A percentile compares a stretch with the other conserved stretches of the same genome.
Conservation (phyloP, 1,284 basidiomycete species). For the Pseudozyma flocculosa region DNA sequence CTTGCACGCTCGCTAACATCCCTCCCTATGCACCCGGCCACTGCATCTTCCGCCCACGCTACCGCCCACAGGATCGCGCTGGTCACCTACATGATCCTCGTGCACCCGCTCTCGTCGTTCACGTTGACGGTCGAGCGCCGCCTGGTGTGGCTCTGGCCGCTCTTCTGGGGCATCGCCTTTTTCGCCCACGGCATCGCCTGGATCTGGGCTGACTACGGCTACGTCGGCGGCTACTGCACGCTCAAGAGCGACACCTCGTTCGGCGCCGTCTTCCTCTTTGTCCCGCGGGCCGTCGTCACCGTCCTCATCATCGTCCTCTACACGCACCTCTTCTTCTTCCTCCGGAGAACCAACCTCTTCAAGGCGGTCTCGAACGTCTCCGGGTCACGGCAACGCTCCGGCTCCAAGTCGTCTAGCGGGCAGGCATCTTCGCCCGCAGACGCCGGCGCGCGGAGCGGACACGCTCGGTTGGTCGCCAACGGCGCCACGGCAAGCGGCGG, state of each 20-base stretch:
- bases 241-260: constrained; percentile 26
- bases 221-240: constrained; percentile 44
- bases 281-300: constrained; percentile 40
- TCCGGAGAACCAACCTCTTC: constrained; percentile 46
- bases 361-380: constrained; percentile 10
- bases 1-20: no score
- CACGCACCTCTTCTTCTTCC: constrained; percentile 54
- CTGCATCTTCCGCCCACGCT: no score
- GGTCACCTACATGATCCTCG: constrained; percentile 52
- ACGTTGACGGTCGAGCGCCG: constrained; percentile 40
- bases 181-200: constrained; percentile 37
- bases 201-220: constrained; percentile 29
- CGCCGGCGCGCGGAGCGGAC: no score
- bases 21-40: neutral
- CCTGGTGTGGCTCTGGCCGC: constrained; percentile 44
- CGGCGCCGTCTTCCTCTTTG: constrained; percentile 37
- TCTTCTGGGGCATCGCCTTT: constrained; percentile 40
- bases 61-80: constrained; percentile 21
- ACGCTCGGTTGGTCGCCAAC: no score
- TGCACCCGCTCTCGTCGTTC: constrained; percentile 40
- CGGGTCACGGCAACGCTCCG: neutral
- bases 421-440: no score
- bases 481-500: no score
- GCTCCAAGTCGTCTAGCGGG: no score
- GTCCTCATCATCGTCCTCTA: constrained; percentile 45